Evolutionary conservation across 148 eudicot genomes (phyloP), one percentile per base, ranked within the genome.

Genomic region (Amaranthus cruentus): DNA sequence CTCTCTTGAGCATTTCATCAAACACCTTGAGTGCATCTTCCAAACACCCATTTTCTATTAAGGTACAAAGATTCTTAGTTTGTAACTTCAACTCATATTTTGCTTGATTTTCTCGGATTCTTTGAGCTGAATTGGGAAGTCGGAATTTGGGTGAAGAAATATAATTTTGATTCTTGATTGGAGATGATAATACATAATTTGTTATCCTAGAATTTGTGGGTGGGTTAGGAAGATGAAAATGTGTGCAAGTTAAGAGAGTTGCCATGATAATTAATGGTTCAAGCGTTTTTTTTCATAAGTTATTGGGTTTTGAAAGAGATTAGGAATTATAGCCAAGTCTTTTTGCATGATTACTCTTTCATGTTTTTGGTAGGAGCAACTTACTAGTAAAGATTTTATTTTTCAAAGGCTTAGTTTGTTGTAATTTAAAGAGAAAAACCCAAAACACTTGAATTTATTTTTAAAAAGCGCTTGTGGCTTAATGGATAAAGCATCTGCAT

Each of bases 1-100:
- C 84, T 71, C 83, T 48, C 14, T 74, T 78, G 65, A 8, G 54
- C 93, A 88, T 85, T 53, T 84, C 85, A 12, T 87, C 97, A 51
- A 90, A 90, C 91, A 90, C 47, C 7, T 84, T 81, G 88, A 88
- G 90, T 73, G 96, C 96, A 81, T 73, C 75, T 15, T 79, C 85
- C 68, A 87, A 51, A 44, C 78, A 71, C 83, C 97, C 96, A 13
- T 82, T 75, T 12, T 82, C 68, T n/a, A 88, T 48, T 67, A 9
- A 61, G 0, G 51, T 69, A 9, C 56, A 8, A 4, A 90, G 73
- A 43, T 7, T 49, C 14, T 47, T 68, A 21, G 77, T 53, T 42
- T 63, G 65, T 28, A 76, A 76, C 3, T 47, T 49, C 66, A 63
- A 10, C 4, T 83, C 72, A 58, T 76, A 64, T 15, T 66, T 74